Evolutionary conservation across 371 early-diverging fungal genomes (phyloP).

Genomic region (Lichtheimia ramosa): DNA sequence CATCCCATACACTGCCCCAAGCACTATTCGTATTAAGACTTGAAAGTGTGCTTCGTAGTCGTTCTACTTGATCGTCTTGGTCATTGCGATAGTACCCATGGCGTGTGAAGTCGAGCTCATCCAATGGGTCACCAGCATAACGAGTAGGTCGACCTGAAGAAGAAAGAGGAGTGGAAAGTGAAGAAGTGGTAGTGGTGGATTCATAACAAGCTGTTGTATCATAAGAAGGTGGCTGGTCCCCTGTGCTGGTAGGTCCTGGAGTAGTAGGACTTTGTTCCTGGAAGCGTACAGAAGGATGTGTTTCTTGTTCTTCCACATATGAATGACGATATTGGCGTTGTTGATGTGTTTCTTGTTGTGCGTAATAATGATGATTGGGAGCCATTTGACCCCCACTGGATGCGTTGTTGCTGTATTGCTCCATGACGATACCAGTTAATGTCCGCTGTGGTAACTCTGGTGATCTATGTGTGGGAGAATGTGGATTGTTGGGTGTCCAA

Average conservation of each 20-base stretch:
- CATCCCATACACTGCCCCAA: constrained; percentile 12
- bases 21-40: constrained; percentile 5
- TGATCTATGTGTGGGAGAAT: constrained; percentile 25
- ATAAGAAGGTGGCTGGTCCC: neutral
- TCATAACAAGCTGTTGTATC: no score
- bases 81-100: constrained; percentile 1
- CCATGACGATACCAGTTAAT: constrained; percentile 7
- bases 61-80: constrained; percentile 11
- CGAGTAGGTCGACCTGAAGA: neutral
- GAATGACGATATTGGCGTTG: neutral
- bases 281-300: neutral
- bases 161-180: neutral
- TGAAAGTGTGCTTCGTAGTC: constrained; percentile 3
- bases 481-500: constrained; percentile 11
- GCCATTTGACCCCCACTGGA: neutral
- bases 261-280: neutral
- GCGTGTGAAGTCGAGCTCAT: constrained; percentile 3
- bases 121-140: neutral
- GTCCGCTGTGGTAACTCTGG: constrained; percentile 15
- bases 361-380: neutral
- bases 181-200: constrained; percentile 2
- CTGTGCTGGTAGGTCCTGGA: neutral
- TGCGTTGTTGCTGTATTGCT: constrained; percentile 2
- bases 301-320: neutral
- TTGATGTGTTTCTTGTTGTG: neutral